A percentile compares a stretch with the other conserved stretches of the same genome.
These are phyloP conservation scores for Annona cherimola DNA, from an alignment of 164 flowering plant species.

Conservation along the genomic window DNA sequence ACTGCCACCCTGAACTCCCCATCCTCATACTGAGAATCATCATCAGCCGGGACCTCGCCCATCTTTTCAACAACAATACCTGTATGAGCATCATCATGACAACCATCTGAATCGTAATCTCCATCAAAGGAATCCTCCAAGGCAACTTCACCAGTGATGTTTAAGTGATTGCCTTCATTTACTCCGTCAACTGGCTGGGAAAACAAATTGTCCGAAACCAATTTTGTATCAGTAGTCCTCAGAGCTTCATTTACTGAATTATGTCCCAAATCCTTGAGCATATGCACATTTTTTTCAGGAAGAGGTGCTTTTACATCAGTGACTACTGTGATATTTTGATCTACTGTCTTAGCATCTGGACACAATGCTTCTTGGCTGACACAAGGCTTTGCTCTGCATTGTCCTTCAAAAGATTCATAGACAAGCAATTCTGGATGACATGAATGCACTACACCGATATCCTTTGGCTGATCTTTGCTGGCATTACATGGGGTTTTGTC, in stretches of 20 bases:
- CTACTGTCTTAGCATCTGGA: constrained; percentile 4
- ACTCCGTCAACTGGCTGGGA: constrained; percentile 13
- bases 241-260: constrained; percentile 6
- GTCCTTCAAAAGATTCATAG: constrained; percentile 7
- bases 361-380: constrained; percentile 5
- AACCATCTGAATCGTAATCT: constrained; percentile 27
- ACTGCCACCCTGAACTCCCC: constrained; percentile 61
- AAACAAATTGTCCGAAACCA: not conserved
- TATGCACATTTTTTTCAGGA: constrained; percentile 8
- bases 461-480: constrained; percentile 1
- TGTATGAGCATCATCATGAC: constrained; percentile 24
- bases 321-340: constrained; percentile 2
- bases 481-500: not conserved
- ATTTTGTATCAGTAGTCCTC: constrained; percentile 1
- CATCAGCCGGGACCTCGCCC: constrained; percentile 34
- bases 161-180: constrained; percentile 16
- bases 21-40: constrained; percentile 73
- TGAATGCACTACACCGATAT: not conserved
- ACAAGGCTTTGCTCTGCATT: constrained; percentile 5
- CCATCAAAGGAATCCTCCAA: constrained; percentile 15
- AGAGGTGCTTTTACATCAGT: constrained; percentile 6
- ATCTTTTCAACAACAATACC: constrained; percentile 10
- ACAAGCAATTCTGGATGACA: not conserved
- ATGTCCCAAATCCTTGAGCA: constrained; percentile 7
- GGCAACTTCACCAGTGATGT: constrained; percentile 10